These are phyloP conservation scores for Paracorniculantispora psalliotae DNA, from an alignment of 2,329 filamentous ascomycete species.

Conservation along the genomic window DNA sequence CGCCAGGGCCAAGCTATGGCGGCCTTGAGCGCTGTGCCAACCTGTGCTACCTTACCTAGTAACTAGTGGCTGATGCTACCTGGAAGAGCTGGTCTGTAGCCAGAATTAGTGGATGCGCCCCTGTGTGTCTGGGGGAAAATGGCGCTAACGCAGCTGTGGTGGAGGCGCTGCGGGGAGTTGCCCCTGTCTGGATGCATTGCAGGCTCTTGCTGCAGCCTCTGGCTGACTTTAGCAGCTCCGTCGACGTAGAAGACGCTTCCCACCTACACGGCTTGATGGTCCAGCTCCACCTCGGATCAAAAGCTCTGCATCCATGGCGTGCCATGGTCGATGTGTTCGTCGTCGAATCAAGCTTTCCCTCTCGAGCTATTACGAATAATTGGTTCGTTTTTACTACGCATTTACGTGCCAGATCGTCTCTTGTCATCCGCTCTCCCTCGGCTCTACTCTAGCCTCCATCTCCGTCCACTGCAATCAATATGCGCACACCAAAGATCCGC, in stretches of 20 bases:
- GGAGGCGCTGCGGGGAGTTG: constrained; percentile 5
- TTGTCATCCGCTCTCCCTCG: background rate
- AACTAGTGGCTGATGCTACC: constrained; percentile 4
- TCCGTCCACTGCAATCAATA: background rate
- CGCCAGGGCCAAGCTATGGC: constrained; percentile 7
- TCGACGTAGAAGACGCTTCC: background rate
- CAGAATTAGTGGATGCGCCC: constrained; percentile 1
- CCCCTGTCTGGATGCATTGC: no score
- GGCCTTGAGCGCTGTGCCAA: constrained; percentile 1
- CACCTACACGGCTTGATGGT: background rate
- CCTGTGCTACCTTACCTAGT: no score
- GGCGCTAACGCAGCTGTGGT: constrained; percentile 8
- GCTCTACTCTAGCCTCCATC: background rate
- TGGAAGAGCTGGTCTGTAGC: background rate
- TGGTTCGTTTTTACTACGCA: background rate
- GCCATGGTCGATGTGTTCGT: no score
- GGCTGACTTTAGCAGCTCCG: background rate
- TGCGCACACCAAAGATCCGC: background rate
- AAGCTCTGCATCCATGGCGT: no score
- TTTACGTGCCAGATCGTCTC: background rate
- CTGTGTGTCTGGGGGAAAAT: constrained; percentile 8
- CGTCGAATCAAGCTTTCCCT: background rate
- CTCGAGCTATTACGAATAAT: background rate
- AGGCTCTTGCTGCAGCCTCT: no score
- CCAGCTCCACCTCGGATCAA: no score